Conservation (phyloP, 805 yeast genomes). For the Saturnispora diversa region DNA sequence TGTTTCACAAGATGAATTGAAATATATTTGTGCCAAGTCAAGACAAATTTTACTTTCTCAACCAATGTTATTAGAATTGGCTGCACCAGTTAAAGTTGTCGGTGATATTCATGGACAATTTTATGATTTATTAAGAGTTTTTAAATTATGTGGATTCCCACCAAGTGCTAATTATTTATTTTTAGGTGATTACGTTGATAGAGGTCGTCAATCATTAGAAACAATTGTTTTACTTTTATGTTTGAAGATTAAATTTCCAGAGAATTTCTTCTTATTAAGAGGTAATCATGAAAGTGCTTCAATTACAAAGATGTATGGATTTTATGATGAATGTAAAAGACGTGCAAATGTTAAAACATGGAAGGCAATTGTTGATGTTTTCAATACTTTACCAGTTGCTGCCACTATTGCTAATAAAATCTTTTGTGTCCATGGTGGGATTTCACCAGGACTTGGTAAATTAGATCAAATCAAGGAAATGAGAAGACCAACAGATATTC, state of each 20-base stretch:
- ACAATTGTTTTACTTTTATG: conserved; percentile 45
- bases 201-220: conserved; percentile 52
- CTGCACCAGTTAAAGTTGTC: conserved; percentile 75
- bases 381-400: conserved; percentile 53
- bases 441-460: conserved; percentile 61
- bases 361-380: conserved; percentile 47
- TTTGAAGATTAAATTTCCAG: conserved; percentile 51
- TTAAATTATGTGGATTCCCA: conserved; percentile 53
- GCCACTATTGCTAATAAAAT: conserved; percentile 52
- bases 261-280: conserved; percentile 50
- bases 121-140: conserved; percentile 44
- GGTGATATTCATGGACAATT: conserved; percentile 77
- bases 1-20: conserved; percentile 45
- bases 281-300: conserved; percentile 56
- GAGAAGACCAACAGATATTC: conserved; percentile 76
- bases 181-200: conserved; percentile 52
- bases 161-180: conserved; percentile 49
- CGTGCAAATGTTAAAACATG: conserved; percentile 40
- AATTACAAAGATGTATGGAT: conserved; percentile 52
- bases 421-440: conserved; percentile 61
- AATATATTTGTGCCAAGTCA: conserved; percentile 47
- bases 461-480: conserved; percentile 64
- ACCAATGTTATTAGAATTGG: conserved; percentile 55
- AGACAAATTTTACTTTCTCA: conserved; percentile 55
- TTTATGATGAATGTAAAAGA: conserved; percentile 54